Evolutionary conservation across 2,329 filamentous ascomycete genomes (phyloP), one percentile per base, ranked within the genome.

Genomic region (Neocatenulostroma microsporum): DNA sequence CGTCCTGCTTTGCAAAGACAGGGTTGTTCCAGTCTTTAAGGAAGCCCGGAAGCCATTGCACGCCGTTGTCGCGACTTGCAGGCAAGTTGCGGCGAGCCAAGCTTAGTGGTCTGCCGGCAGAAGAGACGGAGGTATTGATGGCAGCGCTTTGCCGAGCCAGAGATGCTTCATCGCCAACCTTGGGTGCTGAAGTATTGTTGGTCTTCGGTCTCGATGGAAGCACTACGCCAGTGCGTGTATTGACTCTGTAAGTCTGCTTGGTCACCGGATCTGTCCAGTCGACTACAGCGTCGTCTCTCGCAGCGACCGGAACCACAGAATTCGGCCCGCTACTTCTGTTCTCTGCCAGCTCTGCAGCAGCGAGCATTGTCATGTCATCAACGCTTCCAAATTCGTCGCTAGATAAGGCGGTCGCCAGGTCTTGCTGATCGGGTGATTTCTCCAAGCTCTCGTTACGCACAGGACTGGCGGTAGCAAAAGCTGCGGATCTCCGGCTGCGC

Each of bases 1-100:
- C 51, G 6, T 40, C 27, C 11, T 64, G 57, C 2, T 57, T 57
- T n/a, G 70, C 62, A 55, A 93, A 94, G 1, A 84, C 66, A 0
- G 85, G 84, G 41, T 88, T 94, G 7, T 81, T 61, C 84, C 85
- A 94, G 7, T 66, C 67, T 23, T 68, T 57, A 1, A 86, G 59
- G 5, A 89, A 50, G 5, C 69, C 62, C 7, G 69, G 64, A 3
- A 87, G 61, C 82, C 81, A 86, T 8, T 32, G 32, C 7, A 34
- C 14, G 11, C 30, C 14, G 4, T 3, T 26, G 30, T 18, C 15
- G 11, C 12, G 5, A 2, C 11, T 21, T 3, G 12, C n/a, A 14
- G 21, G 3, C 8, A 11, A 12, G 15, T 5, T 15, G 19, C 55
- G 44, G 7, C 48, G 42, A 19, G 52, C 37, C 3, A 67, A 46